A percentile compares a stretch with the other conserved stretches of the same genome.
phyloP scores from a whole-genome alignment of 257 asterid species.

The Voacanga thouarsii region DNA sequence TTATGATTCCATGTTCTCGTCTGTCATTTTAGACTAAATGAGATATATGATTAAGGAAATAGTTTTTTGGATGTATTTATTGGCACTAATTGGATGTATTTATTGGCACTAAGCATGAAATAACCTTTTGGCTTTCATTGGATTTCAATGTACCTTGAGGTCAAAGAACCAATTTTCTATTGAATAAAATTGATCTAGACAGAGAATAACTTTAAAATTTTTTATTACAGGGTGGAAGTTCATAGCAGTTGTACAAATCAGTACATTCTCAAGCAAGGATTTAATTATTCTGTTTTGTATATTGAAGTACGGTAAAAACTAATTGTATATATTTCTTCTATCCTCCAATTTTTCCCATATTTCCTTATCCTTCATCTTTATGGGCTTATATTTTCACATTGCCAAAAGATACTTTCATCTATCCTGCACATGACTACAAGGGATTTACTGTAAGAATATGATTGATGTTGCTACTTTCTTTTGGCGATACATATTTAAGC shows the following conservation, averaged over 20 bases:
- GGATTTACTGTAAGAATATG: constrained; percentile 76
- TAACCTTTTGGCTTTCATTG: background rate
- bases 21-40: background rate
- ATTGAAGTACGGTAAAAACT: background rate
- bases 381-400: constrained; percentile 66
- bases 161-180: background rate
- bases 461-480: background rate
- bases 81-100: no score
- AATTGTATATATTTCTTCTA: background rate
- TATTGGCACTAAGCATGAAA: background rate
- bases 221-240: constrained; percentile 83
- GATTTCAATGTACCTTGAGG: background rate
- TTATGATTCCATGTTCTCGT: background rate
- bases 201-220: constrained; percentile 6
- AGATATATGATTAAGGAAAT: background rate
- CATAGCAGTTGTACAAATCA: constrained; percentile 75
- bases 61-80: background rate
- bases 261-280: constrained; percentile 88
- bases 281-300: background rate
- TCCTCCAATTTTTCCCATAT: background rate
- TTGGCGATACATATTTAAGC: background rate
- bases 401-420: constrained; percentile 77
- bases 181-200: constrained; percentile 1
- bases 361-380: background rate
- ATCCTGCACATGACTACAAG: constrained; percentile 97